Percentiles rank a stretch among this genome's conserved stretches.
Evolutionary conservation across 768 basidiomycete genomes (phyloP).

Genomic region (Tremella mesenterica): DNA sequence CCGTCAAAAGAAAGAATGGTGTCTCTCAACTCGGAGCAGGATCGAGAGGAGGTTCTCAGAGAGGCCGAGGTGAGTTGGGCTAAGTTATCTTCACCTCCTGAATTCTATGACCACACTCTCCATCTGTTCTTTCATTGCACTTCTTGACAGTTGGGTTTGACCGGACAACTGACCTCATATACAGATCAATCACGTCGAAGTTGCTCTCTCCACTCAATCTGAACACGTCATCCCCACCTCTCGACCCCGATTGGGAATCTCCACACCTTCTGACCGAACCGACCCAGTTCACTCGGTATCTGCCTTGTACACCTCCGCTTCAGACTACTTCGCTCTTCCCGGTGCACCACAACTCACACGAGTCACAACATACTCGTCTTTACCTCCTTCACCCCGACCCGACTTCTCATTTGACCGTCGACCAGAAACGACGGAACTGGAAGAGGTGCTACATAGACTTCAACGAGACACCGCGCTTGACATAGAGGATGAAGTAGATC

Average conservation of each 20-base stretch:
- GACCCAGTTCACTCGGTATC: too few relatives aligned
- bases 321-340: conserved; percentile 14
- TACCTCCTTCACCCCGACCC: conserved; percentile 31
- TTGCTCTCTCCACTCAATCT: too few relatives aligned
- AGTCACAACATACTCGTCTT: conserved; percentile 30
- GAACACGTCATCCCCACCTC: too few relatives aligned
- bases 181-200: too few relatives aligned
- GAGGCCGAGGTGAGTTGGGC: conserved; percentile 11
- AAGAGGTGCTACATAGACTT: conserved; percentile 11
- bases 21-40: conserved; percentile 1
- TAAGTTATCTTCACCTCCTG: too few relatives aligned
- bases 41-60: conserved; percentile 4
- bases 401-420: conserved; percentile 1
- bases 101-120: too few relatives aligned
- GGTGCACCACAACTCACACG: conserved; percentile 6
- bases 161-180: too few relatives aligned
- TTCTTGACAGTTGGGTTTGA: too few relatives aligned
- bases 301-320: conserved; percentile 17
- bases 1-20: neutral
- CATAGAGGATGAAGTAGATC: conserved; percentile 2
- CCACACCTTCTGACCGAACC: too few relatives aligned
- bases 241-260: too few relatives aligned
- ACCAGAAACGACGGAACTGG: conserved; percentile 8
- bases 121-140: too few relatives aligned
- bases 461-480: neutral